Conservation (phyloP, 371 early-diverging fungal species). For the Funneliformis caledonium region DNA sequence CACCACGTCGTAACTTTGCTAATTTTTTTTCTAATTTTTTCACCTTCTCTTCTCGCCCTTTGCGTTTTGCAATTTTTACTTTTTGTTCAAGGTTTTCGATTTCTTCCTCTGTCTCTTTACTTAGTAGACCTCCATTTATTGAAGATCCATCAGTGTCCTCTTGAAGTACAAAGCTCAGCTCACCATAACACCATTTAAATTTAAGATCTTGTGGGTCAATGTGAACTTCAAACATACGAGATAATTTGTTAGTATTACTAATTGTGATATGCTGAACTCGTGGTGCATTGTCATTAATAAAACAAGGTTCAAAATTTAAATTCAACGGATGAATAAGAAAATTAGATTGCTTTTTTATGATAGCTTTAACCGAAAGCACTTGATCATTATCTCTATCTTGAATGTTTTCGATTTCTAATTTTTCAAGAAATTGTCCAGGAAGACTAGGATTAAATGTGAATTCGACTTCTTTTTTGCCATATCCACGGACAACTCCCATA, state of each 20-base stretch:
- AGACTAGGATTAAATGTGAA: conserved; percentile 93
- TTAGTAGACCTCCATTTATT: conserved; percentile 48
- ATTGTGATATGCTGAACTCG: conserved; percentile 64
- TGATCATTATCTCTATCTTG: conserved; percentile 86
- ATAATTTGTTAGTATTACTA: conserved; percentile 81
- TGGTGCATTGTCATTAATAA: conserved; percentile 56
- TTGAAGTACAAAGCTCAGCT: conserved; percentile 73
- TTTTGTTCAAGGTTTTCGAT: conserved; percentile 96
- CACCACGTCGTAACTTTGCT: conserved; percentile 53
- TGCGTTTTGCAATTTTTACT: conserved; percentile 93
- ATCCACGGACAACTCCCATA: conserved; percentile 90
- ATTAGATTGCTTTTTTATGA: conserved; percentile 86
- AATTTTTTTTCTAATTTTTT: conserved; percentile 84
- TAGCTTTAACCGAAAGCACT: conserved; percentile 84
- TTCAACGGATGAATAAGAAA: conserved; percentile 80
- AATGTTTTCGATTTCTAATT: conserved; percentile 88
- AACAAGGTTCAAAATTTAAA: conserved; percentile 80
- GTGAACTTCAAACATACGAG: conserved; percentile 82
- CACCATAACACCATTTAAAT: conserved; percentile 62
- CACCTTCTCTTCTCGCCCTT: conserved; percentile 89
- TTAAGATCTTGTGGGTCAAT: conserved; percentile 75
- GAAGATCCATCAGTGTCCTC: conserved; percentile 64
- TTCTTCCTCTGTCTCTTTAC: conserved; percentile 89
- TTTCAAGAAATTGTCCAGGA: conserved; percentile 86
- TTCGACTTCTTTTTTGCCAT: conserved; percentile 89